A percentile compares a stretch with the other conserved stretches of the same genome.
Evolutionary conservation across 169 alveolate species (phyloP).

Genomic region (Plasmodium yoelii): DNA sequence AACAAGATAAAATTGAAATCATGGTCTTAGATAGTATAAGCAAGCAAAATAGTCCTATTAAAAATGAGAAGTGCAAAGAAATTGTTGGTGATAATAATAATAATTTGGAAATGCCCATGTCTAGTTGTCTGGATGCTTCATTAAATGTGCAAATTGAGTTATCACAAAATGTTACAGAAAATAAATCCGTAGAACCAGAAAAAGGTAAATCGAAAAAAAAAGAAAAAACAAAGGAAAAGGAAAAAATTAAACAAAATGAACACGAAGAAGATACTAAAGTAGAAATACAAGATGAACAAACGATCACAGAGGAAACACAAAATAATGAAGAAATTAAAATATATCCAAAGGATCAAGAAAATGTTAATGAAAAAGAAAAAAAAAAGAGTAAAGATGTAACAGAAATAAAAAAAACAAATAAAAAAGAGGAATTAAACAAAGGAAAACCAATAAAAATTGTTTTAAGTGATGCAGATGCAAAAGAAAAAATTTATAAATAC

Average conservation of each 20-base stretch:
- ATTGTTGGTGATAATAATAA: neutral
- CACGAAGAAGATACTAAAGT: neutral
- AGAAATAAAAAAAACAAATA: slow-evolving; percentile 4
- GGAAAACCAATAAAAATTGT: slow-evolving; percentile 22
- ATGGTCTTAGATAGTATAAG: neutral
- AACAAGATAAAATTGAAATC: too few relatives aligned
- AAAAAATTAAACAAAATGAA: neutral
- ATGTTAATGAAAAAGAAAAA: slow-evolving; percentile 5
- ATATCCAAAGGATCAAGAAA: neutral
- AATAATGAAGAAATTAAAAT: neutral
- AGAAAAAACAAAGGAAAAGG: neutral
- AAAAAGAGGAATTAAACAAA: slow-evolving; percentile 16
- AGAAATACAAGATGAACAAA: neutral
- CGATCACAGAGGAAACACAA: neutral
- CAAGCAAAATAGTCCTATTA: neutral
- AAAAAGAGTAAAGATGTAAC: neutral
- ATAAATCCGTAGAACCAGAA: neutral
- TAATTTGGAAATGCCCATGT: neutral
- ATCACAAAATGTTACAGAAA: neutral
- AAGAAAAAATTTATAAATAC: slow-evolving; percentile 82
- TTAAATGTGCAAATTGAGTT: neutral
- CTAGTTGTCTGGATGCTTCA: neutral
- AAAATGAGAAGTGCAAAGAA: neutral
- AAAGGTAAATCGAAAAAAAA: neutral
- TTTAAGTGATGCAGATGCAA: slow-evolving; percentile 66